Percentiles rank a stretch among this genome's conserved stretches.
phyloP scores from a whole-genome alignment of 345 rosid species.

The Rhizophora apiculata region DNA sequence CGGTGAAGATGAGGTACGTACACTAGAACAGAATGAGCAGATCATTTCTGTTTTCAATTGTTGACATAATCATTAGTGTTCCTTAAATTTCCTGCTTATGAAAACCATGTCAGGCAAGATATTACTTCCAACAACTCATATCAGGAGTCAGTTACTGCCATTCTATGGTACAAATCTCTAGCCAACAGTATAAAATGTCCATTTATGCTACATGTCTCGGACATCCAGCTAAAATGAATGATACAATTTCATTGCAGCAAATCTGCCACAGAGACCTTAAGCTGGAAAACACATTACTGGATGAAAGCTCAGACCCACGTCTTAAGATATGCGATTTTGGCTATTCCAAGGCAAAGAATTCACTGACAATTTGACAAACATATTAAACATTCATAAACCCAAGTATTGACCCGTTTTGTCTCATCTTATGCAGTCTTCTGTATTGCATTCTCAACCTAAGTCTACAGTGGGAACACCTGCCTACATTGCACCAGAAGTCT shows the following conservation, averaged over 20 bases:
- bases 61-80: not conserved
- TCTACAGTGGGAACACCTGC: constrained; percentile 29
- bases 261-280: constrained; percentile 29
- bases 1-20: constrained; percentile 21
- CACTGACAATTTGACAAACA: not conserved
- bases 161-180: constrained; percentile 20
- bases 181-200: not conserved
- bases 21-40: not conserved
- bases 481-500: constrained; percentile 27
- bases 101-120: constrained; percentile 17
- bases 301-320: constrained; percentile 17
- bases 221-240: too few species aligned
- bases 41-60: not conserved
- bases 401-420: not conserved
- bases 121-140: constrained; percentile 26
- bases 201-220: too few species aligned
- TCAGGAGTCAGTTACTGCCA: constrained; percentile 30
- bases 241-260: constrained; percentile 9
- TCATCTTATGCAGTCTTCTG: constrained; percentile 16
- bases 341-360: constrained; percentile 25
- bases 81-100: not conserved
- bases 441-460: constrained; percentile 28
- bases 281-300: constrained; percentile 25
- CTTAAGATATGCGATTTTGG: constrained; percentile 30
- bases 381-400: not conserved